phyloP scores from a whole-genome alignment of 805 yeast genomes.

The Danielia oregonensis region DNA sequence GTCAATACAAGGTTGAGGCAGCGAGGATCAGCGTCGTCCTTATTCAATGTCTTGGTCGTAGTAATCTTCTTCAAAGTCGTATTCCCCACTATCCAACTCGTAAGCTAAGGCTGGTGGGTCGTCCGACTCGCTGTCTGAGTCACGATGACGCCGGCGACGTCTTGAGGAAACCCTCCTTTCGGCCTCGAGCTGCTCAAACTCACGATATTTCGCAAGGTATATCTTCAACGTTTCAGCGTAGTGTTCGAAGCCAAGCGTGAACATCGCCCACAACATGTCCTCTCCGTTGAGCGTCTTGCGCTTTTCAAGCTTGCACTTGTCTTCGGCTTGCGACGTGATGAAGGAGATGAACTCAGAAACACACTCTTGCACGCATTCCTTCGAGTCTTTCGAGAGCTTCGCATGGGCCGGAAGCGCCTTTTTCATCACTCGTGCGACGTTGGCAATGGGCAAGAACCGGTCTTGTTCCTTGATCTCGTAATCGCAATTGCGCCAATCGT shows the following conservation, averaged over 20 bases:
- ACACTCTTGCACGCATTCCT: slow-evolving; percentile 73
- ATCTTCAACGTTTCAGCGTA: slow-evolving; percentile 67
- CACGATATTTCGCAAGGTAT: slow-evolving; percentile 64
- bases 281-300: slow-evolving; percentile 71
- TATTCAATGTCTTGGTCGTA: too few species aligned
- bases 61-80: too few species aligned
- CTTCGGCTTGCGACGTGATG: slow-evolving; percentile 63
- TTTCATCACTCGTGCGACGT: slow-evolving; percentile 73
- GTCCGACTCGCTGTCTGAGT: background rate
- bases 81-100: too few species aligned
- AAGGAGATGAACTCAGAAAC: slow-evolving; percentile 66
- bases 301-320: slow-evolving; percentile 59
- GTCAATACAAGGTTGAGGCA: too few species aligned
- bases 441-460: slow-evolving; percentile 42
- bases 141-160: background rate
- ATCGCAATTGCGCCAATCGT: slow-evolving; percentile 25
- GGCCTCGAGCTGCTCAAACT: slow-evolving; percentile 20
- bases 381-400: slow-evolving; percentile 74
- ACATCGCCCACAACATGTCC: slow-evolving; percentile 61
- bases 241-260: slow-evolving; percentile 63
- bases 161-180: background rate
- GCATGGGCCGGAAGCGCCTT: slow-evolving; percentile 68
- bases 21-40: too few species aligned
- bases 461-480: slow-evolving; percentile 44
- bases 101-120: too few species aligned